phyloP scores from a whole-genome alignment of 176 grass and related monocot species.

The Themeda triandra region DNA sequence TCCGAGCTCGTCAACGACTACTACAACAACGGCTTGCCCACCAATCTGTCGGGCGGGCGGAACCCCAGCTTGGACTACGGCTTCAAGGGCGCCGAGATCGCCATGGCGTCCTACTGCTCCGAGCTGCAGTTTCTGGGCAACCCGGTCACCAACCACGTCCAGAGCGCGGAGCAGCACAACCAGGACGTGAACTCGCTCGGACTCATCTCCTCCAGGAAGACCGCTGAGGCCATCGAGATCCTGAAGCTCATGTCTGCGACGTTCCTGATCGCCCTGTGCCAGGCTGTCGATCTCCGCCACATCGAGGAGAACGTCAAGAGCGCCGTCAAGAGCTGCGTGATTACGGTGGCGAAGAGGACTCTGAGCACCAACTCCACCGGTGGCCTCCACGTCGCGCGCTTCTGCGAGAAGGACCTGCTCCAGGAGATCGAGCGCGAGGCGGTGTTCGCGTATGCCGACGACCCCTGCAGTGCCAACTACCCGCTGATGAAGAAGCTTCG shows the following conservation, averaged over 20 bases:
- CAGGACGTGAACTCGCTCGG: constrained; percentile 81
- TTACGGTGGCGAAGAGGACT: constrained; percentile 43
- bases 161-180: constrained; percentile 84
- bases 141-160: constrained; percentile 83
- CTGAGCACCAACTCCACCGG: constrained; percentile 39
- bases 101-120: constrained; percentile 83
- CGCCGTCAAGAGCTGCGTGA: constrained; percentile 43
- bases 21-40: constrained; percentile 81
- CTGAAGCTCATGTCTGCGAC: constrained; percentile 74
- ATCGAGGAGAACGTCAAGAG: constrained; percentile 63
- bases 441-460: constrained; percentile 62
- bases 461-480: constrained; percentile 63
- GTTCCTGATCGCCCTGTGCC: constrained; percentile 57
- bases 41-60: constrained; percentile 71
- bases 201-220: constrained; percentile 67
- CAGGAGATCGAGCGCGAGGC: constrained; percentile 54
- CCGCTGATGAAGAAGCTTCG: constrained; percentile 66
- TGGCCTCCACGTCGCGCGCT: constrained; percentile 40
- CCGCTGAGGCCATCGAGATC: constrained; percentile 63
- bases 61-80: constrained; percentile 85
- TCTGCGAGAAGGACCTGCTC: constrained; percentile 61
- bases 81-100: constrained; percentile 83
- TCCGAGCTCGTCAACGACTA: constrained; percentile 83
- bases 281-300: constrained; percentile 60
- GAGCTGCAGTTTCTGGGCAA: constrained; percentile 83